Evolutionary conservation across 768 basidiomycete species (phyloP), one percentile per base, ranked within the genome.

Genomic region (Lactarius indigo): DNA sequence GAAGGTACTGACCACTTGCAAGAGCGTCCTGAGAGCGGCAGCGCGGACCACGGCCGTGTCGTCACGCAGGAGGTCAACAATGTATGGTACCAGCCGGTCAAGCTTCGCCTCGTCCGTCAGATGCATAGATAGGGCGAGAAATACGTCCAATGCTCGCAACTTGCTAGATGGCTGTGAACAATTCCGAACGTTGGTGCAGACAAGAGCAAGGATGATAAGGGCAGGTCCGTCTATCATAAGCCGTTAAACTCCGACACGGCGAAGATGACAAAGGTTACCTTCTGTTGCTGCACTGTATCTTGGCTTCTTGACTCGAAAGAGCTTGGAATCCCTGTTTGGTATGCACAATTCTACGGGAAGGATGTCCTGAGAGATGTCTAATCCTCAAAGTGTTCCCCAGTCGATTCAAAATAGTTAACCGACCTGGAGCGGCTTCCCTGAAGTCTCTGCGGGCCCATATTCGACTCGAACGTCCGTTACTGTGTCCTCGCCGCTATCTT

Each of bases 41-140:
- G 86, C 83, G n/a, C 96, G 86, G 2, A 99, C 96, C 9, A 86
- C 76, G 0, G 94, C 86, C 1, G 86, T 84, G 23, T 96, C 95
- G 72, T 99, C 96, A 66, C 90, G 87, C 23, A 97, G 76, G 5
- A 98, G 80, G 44, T 95, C 92, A 2, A 98, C 88, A 31, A 96
- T 84, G 70, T 95, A 98, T 0, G 97, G 97, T 2, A 96, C 82
- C 80, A 97, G 86, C 2, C 96, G 86, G 74, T 99, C 97, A 60
- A 98, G 78, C 74, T 96, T 96, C 3, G 95, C 94, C 76, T 98
- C 97, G 73, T 98, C 97, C 0, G 93, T 93, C 41, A 98, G 80
- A 71, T 91, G 90, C 13, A 85, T 83, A 9, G 86, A 83, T 18
- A 98, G 79, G 1, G 92, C 91, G 30, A 97, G 82, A 64, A 97